A percentile compares a stretch with the other conserved stretches of the same genome.
phyloP scores from a whole-genome alignment of 2,329 filamentous ascomycete species.

The Aspergillus pseudoterreus region DNA sequence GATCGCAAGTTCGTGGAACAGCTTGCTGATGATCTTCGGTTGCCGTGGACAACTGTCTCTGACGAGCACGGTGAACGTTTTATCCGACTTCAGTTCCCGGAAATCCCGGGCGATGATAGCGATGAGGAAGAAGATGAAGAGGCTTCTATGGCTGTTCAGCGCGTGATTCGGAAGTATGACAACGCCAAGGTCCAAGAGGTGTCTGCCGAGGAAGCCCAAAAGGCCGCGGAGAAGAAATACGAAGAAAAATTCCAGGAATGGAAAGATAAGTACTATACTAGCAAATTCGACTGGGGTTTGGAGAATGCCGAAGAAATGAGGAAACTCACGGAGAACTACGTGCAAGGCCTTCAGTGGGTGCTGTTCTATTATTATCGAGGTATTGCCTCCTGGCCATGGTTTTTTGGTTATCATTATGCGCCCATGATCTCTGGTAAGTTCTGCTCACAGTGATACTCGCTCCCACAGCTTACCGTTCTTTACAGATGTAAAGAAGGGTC shows the following conservation, averaged over 20 bases:
- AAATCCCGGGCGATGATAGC: constrained; percentile 47
- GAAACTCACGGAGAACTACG: constrained; percentile 89
- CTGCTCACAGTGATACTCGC: not conserved
- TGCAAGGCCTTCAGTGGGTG: constrained; percentile 97
- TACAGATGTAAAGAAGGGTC: constrained; percentile 78
- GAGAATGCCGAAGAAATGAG: constrained; percentile 77
- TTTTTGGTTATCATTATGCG: constrained; percentile 93
- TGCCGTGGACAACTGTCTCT: constrained; percentile 63
- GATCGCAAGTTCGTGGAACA: constrained; percentile 94
- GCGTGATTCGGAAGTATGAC: constrained; percentile 86
- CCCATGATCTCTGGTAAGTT: constrained; percentile 79
- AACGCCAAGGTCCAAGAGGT: constrained; percentile 81
- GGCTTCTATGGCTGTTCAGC: constrained; percentile 73
- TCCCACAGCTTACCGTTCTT: constrained; percentile 18
- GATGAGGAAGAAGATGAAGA: constrained; percentile 79
- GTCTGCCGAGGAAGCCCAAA: constrained; percentile 72
- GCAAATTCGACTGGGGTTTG: constrained; percentile 85
- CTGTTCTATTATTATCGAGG: constrained; percentile 97
- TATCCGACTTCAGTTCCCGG: constrained; percentile 60
- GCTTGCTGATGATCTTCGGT: constrained; percentile 65
- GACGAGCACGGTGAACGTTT: constrained; percentile 65
- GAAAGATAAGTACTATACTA: constrained; percentile 91
- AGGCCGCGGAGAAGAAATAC: constrained; percentile 78
- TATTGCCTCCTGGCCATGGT: constrained; percentile 98
- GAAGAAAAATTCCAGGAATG: constrained; percentile 84